Evolutionary conservation across 805 yeast genomes (phyloP).

Genomic region (Candida succiphila): DNA sequence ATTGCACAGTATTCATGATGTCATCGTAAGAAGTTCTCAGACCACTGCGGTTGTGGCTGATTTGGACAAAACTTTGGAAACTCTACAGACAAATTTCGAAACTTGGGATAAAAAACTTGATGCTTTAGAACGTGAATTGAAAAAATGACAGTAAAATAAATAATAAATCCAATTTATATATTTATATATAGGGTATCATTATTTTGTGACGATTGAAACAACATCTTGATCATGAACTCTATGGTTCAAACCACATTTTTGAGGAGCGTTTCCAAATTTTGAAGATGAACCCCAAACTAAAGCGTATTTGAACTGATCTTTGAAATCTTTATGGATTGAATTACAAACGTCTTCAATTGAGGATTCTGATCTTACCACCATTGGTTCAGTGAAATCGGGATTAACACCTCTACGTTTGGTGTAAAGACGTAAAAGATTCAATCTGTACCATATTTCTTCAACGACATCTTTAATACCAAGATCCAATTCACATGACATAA

Average conservation of each 20-base stretch:
- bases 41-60: slow-evolving; percentile 7
- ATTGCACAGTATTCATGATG: slow-evolving; percentile 10
- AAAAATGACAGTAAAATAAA: slow-evolving; percentile 1
- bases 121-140: slow-evolving; percentile 8
- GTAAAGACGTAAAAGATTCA: slow-evolving; percentile 69
- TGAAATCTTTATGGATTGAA: slow-evolving; percentile 85
- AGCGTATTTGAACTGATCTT: slow-evolving; percentile 87
- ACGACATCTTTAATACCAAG: slow-evolving; percentile 81
- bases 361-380: slow-evolving; percentile 77
- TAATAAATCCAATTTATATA: not conserved
- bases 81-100: slow-evolving; percentile 9
- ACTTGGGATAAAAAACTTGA: slow-evolving; percentile 12
- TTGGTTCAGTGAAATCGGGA: slow-evolving; percentile 82
- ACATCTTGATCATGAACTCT: slow-evolving; percentile 88
- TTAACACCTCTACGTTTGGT: slow-evolving; percentile 79
- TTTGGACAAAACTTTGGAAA: slow-evolving; percentile 8
- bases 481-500: slow-evolving; percentile 84
- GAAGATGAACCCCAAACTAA: slow-evolving; percentile 95
- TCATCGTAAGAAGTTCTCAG: slow-evolving; percentile 3
- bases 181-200: slow-evolving; percentile 7
- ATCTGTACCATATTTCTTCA: slow-evolving; percentile 88
- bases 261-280: slow-evolving; percentile 77
- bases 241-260: slow-evolving; percentile 87
- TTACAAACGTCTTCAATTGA: slow-evolving; percentile 85
- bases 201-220: slow-evolving; percentile 82